phyloP scores from a whole-genome alignment of 2,329 filamentous ascomycete genomes.

The Penicillium sclerotiorum region DNA sequence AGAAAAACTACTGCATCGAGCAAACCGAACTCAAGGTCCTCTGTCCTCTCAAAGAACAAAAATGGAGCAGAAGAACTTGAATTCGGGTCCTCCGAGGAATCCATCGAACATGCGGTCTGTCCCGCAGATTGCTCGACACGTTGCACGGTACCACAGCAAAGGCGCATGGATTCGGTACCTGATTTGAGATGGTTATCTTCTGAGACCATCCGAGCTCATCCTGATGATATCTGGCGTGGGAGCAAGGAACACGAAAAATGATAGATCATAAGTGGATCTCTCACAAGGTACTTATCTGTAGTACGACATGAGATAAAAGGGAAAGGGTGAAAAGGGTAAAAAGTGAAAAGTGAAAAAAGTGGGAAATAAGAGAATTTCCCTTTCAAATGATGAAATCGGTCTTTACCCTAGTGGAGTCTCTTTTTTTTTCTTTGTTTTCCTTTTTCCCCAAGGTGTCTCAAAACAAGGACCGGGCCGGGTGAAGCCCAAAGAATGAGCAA shows the following conservation, averaged over 20 bases:
- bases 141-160: not conserved
- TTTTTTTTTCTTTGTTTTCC: not conserved
- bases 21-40: no score
- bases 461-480: conserved; percentile 1
- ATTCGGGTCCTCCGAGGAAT: not conserved
- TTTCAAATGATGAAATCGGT: not conserved
- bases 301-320: no score
- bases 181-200: no score
- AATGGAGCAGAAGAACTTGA: no score
- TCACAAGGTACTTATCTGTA: not conserved
- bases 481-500: not conserved
- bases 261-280: not conserved
- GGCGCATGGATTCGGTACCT: conserved; percentile 2
- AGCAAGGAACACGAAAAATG: not conserved
- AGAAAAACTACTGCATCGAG: no score
- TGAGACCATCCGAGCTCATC: not conserved
- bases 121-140: conserved; percentile 3
- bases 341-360: no score
- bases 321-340: no score
- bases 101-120: conserved; percentile 8
- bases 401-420: not conserved
- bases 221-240: conserved; percentile 2
- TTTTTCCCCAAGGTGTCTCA: not conserved
- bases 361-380: not conserved
- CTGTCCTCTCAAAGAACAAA: no score